These are phyloP conservation scores for Daldinia vernicosa DNA, from an alignment of 495 filamentous ascomycete species.

Conservation along the genomic window DNA sequence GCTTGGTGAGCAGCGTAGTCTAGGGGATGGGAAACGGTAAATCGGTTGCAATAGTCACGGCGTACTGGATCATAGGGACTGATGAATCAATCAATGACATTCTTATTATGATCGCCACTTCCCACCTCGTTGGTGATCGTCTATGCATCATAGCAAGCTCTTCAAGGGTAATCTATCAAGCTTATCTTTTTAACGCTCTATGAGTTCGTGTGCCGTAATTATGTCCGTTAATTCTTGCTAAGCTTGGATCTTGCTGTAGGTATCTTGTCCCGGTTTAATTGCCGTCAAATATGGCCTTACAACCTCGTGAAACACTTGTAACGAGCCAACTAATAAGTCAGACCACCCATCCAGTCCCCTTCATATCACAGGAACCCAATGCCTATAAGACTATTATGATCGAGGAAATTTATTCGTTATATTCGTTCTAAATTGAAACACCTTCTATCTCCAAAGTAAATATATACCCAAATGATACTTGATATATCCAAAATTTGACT, in stretches of 20 bases:
- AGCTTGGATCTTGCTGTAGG: not conserved
- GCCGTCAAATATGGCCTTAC: not conserved
- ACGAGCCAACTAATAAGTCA: not conserved
- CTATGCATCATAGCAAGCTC: not conserved
- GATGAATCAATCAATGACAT: conserved; percentile 48
- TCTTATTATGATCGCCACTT: conserved; percentile 44
- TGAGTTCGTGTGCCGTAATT: not conserved
- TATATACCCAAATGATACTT: not conserved
- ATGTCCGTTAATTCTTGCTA: not conserved
- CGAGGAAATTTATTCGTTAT: not conserved
- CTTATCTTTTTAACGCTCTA: not conserved
- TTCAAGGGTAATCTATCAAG: not conserved
- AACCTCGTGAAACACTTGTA: not conserved
- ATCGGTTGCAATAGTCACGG: conserved; percentile 45
- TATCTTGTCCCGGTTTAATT: not conserved
- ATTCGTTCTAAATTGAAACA: not conserved
- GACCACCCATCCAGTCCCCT: not conserved
- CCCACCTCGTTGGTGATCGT: conserved; percentile 17
- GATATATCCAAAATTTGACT: not conserved
- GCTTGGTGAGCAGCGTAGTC: conserved; percentile 50
- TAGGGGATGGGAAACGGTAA: conserved; percentile 34
- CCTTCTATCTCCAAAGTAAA: not conserved
- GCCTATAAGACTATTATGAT: not conserved
- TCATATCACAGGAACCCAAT: not conserved
- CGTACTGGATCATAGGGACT: conserved; percentile 49